Percentiles rank a stretch among this genome's conserved stretches.
Evolutionary conservation across 2,329 filamentous ascomycete genomes (phyloP).

Genomic region (Emmonsiellopsis sp.): DNA sequence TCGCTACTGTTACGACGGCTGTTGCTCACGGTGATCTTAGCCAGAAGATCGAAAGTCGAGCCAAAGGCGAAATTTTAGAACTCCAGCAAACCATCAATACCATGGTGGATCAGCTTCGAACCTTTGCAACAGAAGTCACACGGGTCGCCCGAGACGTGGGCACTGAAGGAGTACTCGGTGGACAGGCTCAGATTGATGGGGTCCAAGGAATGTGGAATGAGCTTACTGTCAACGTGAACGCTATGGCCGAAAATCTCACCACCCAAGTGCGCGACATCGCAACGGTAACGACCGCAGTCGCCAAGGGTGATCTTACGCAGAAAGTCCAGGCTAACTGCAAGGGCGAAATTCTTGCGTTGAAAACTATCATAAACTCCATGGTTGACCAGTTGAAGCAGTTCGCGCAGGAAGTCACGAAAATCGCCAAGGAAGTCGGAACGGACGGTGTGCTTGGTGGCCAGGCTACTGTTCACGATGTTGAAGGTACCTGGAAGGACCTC

Average conservation of each 20-base stretch:
- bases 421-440: slow-evolving; percentile 92
- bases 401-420: slow-evolving; percentile 91
- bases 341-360: slow-evolving; percentile 88
- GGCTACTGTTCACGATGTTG: slow-evolving; percentile 89
- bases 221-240: slow-evolving; percentile 75
- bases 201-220: slow-evolving; percentile 87
- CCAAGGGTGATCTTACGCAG: slow-evolving; percentile 83
- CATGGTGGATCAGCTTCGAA: slow-evolving; percentile 78
- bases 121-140: slow-evolving; percentile 76
- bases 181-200: slow-evolving; percentile 73
- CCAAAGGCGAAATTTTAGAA: slow-evolving; percentile 72
- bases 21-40: slow-evolving; percentile 76
- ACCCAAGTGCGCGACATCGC: slow-evolving; percentile 94
- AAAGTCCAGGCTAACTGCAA: slow-evolving; percentile 90
- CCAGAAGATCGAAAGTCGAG: slow-evolving; percentile 74
- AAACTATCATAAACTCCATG: slow-evolving; percentile 99
- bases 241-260: slow-evolving; percentile 80
- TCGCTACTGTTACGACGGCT: slow-evolving; percentile 73
- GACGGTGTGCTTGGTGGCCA: slow-evolving; percentile 91
- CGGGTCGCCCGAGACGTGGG: slow-evolving; percentile 76
- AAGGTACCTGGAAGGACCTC: slow-evolving; percentile 93
- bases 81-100: slow-evolving; percentile 81
- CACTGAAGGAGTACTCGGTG: slow-evolving; percentile 72
- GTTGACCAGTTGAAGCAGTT: slow-evolving; percentile 96
- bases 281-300: slow-evolving; percentile 60